Base-by-base conservation (phyloP, 345 rosid genomes). In the Euphorbia pulcherrima region DNA sequence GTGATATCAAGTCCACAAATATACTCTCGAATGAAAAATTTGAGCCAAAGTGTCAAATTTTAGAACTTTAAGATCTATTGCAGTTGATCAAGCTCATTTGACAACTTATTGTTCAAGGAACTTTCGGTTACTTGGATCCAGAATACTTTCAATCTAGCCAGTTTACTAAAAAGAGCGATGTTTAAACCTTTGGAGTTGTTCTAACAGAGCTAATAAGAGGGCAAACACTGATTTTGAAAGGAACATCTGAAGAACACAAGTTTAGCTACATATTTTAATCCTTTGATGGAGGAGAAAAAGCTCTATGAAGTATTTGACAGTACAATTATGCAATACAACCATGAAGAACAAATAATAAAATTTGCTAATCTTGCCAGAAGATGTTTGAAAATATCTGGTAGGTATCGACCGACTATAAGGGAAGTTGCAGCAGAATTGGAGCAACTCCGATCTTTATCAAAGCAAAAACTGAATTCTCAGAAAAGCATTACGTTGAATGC, bases 101-200 rank as follows among this genome's bases (percentile, higher is more conserved):
- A 58, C 62, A 0, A 58, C 62, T 29, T 6, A 33, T n/a, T 12
- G 62, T 58, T 27, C 62, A 58, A 58, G 62, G 62, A 7, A 58
- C 62, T 18, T 58, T 58, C 35, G 62, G 62, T 5, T 58, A 58
- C 40, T 30, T 58, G 21, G 62, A 58, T 20, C 62, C 62, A n/a
- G 62, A 58, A 17, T 58, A 58, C 2, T 58, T 56, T n/a, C 60
- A 56, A 17, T 56, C 60, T 12, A 27, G 60, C 35, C 60, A 56
- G 30, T 56, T 56, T 17, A 56, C 60, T 27, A 37, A 56, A 56
- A 56, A 56, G 37, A 56, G 60, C 9, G 60, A 56, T 27, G 60
- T 56, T 27, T 56, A 56, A 3, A 56, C 37, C 37, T 56, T 56
- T 12, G 60, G 60, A 12, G 60, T 58, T 14, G 62, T 58, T 29